These are phyloP conservation scores for Saccharomyces hybrid DNA, from an alignment of 1,139 yeast species.

Conservation along the genomic window DNA sequence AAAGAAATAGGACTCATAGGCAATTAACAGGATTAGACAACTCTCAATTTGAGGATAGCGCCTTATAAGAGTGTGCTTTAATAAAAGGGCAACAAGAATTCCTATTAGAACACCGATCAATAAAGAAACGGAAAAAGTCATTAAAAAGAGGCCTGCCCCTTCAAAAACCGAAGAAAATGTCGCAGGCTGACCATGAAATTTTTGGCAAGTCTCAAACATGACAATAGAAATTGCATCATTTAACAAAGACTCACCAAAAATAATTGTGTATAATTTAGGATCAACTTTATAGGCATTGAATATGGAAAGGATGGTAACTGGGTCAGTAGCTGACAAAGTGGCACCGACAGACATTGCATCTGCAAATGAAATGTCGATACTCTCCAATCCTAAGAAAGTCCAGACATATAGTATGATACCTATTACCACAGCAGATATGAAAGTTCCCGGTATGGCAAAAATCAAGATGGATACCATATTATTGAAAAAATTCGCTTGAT, in stretches of 20 bases:
- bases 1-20: constrained; percentile 93
- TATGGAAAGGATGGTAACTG: constrained; percentile 94
- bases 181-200: constrained; percentile 82
- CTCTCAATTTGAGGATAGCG: constrained; percentile 95
- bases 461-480: constrained; percentile 86
- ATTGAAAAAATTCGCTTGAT: constrained; percentile 89
- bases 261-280: constrained; percentile 91
- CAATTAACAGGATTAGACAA: constrained; percentile 80
- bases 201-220: constrained; percentile 98
- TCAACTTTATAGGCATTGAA: constrained; percentile 97
- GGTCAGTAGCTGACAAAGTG: constrained; percentile 95
- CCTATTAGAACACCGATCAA: constrained; percentile 87
- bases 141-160: constrained; percentile 87
- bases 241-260: constrained; percentile 89
- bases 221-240: constrained; percentile 98
- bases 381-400: constrained; percentile 88
- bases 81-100: constrained; percentile 74
- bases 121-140: constrained; percentile 88
- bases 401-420: constrained; percentile 82
- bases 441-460: constrained; percentile 96
- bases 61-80: constrained; percentile 89
- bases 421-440: constrained; percentile 79
- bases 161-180: constrained; percentile 73
- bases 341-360: constrained; percentile 98
- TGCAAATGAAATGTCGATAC: constrained; percentile 79